These are phyloP conservation scores for Metschnikowia similis DNA, from an alignment of 805 yeast species.

Conservation along the genomic window DNA sequence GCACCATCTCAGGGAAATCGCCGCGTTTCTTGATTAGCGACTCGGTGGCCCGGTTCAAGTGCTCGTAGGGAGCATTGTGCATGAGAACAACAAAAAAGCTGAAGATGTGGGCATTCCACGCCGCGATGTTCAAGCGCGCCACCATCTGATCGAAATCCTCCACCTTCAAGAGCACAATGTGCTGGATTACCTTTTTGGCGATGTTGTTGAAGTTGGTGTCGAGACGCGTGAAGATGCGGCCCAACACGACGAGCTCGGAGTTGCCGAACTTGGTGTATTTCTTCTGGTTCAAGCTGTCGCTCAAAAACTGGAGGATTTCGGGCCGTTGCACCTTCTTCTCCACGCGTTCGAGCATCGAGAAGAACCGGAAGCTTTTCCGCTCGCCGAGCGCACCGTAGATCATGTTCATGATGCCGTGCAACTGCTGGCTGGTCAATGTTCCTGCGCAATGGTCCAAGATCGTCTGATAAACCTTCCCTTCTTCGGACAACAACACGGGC, in stretches of 20 bases:
- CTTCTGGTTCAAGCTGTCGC: conserved; percentile 18
- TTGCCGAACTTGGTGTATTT: conserved; percentile 15
- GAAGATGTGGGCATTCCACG: conserved; percentile 31
- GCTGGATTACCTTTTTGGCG: conserved; percentile 34
- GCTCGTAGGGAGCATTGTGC: conserved; percentile 32
- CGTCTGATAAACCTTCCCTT: conserved; percentile 10
- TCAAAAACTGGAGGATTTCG: conserved; percentile 15
- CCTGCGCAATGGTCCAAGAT: conserved; percentile 5
- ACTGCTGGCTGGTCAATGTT: conserved; percentile 8
- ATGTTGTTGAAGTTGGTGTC: conserved; percentile 21
- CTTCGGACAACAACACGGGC: conserved; percentile 15
- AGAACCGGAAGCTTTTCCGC: conserved; percentile 17
- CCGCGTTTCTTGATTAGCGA: conserved; percentile 18
- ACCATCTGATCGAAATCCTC: conserved; percentile 24
- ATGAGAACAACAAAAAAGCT: conserved; percentile 30
- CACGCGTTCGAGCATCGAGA: conserved; percentile 15
- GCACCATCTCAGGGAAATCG: conserved; percentile 17
- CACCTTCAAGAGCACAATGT: conserved; percentile 24
- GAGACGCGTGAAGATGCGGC: conserved; percentile 20
- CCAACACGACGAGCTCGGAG: conserved; percentile 18
- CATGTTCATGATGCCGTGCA: conserved; percentile 14
- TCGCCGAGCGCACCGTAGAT: conserved; percentile 17
- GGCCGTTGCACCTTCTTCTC: conserved; percentile 6
- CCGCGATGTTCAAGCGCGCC: conserved; percentile 16
- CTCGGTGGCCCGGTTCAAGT: conserved; percentile 24